Conservation (phyloP, 2,329 filamentous ascomycete species). For the Arthroderma sp. region DNA sequence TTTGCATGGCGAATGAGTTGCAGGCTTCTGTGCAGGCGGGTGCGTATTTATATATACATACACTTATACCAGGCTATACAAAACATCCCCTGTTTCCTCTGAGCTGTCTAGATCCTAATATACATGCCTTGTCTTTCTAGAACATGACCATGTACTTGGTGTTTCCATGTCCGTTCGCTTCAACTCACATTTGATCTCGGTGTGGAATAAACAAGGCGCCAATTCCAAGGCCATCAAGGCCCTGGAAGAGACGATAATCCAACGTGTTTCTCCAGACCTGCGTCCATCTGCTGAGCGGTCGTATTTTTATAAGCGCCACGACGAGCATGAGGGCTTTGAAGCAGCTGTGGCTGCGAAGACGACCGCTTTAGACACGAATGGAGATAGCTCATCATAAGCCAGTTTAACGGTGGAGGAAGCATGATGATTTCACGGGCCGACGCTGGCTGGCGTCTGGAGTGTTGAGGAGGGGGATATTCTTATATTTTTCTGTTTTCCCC, state of each 20-base stretch:
- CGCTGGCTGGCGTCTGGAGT: not conserved
- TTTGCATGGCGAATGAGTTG: slow-evolving; percentile 27
- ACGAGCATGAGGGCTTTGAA: slow-evolving; percentile 73
- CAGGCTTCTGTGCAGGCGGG: slow-evolving; percentile 61
- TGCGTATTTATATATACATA: slow-evolving; percentile 44
- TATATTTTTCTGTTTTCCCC: not conserved
- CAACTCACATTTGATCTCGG: slow-evolving; percentile 73
- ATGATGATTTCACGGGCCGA: not conserved
- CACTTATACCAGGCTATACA: not conserved
- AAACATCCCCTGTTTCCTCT: not conserved
- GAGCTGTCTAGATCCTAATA: not conserved
- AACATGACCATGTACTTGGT: slow-evolving; percentile 73
- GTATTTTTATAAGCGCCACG: slow-evolving; percentile 72
- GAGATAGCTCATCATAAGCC: not conserved
- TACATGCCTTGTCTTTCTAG: slow-evolving; percentile 29
- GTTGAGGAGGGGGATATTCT: not conserved
- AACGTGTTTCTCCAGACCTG: slow-evolving; percentile 59
- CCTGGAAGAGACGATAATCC: slow-evolving; percentile 59
- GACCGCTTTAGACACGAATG: not conserved
- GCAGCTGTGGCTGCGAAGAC: slow-evolving; percentile 18
- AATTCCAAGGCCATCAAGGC: slow-evolving; percentile 67
- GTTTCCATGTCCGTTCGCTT: slow-evolving; percentile 78
- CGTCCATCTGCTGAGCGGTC: slow-evolving; percentile 48
- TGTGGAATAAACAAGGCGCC: slow-evolving; percentile 84
- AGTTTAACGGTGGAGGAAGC: not conserved